Conservation (phyloP, 306 rosid genomes). For the Glycine tomentella region DNA sequence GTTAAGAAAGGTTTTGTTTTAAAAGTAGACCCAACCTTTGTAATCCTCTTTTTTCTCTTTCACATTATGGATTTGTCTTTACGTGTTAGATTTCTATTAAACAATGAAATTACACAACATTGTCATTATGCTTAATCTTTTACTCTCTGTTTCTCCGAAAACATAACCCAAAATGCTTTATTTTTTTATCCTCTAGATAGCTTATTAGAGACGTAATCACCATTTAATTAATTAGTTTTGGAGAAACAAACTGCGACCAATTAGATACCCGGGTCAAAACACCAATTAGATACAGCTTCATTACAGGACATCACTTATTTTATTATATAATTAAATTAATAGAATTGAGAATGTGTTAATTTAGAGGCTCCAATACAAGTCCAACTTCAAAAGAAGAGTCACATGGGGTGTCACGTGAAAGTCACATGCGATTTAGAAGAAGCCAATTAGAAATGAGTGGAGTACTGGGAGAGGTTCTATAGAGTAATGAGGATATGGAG, state of each 20-base stretch:
- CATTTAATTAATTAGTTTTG: constrained; percentile 3
- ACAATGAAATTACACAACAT: constrained; percentile 38
- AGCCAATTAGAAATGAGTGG: constrained; percentile 44
- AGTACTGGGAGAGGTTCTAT: constrained; percentile 45
- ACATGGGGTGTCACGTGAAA: constrained; percentile 49
- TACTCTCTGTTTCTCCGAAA: constrained; percentile 35
- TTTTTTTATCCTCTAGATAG: background rate
- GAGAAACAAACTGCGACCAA: constrained; percentile 13
- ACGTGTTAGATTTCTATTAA: constrained; percentile 41
- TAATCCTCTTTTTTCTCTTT: constrained; percentile 32
- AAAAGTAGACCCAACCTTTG: constrained; percentile 49
- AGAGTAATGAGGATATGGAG: constrained; percentile 40
- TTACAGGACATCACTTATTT: background rate
- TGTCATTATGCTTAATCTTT: constrained; percentile 50
- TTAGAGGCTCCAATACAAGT: constrained; percentile 14
- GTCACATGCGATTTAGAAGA: constrained; percentile 49
- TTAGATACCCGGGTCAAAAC: constrained; percentile 35
- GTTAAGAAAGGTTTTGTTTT: constrained; percentile 43
- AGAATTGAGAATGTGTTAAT: background rate
- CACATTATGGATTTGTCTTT: constrained; percentile 40
- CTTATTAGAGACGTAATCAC: constrained; percentile 24
- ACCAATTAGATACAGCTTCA: background rate
- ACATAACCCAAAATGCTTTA: constrained; percentile 17
- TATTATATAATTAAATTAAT: background rate
- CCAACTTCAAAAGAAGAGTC: constrained; percentile 37